These are phyloP conservation scores for Uronychia binucleata DNA, from an alignment of 73 alveolate species.

Conservation along the genomic window DNA sequence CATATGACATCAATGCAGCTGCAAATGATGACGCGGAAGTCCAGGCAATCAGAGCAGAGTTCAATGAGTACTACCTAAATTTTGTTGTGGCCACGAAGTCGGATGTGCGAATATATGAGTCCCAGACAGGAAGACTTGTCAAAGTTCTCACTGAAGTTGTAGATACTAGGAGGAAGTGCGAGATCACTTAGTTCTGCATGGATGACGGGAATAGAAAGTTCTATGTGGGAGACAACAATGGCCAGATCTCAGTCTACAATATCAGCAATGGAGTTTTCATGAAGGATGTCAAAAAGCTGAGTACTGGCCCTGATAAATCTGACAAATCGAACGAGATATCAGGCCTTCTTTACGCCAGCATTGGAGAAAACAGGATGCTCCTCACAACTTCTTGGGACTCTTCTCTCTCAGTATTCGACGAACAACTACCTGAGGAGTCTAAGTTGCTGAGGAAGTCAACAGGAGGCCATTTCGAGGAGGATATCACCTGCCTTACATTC, in stretches of 20 bases:
- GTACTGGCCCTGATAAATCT: constrained; percentile 2
- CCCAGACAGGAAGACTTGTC: constrained; percentile 72
- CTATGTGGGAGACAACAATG: constrained; percentile 74
- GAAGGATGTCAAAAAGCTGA: constrained; percentile 41
- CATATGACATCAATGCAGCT: too few relatives aligned
- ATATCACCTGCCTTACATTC: constrained; percentile 78
- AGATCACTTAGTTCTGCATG: constrained; percentile 69
- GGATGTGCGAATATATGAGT: constrained; percentile 81
- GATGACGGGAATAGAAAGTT: constrained; percentile 79
- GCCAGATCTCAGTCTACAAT: constrained; percentile 50
- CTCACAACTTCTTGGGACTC: constrained; percentile 83
- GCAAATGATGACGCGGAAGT: constrained; percentile 55
- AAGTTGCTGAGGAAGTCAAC: constrained; percentile 59
- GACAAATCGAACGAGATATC: constrained; percentile 26
- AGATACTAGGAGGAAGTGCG: constrained; percentile 72
- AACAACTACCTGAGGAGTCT: constrained; percentile 81
- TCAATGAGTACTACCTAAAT: constrained; percentile 77
- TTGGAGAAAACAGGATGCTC: constrained; percentile 32
- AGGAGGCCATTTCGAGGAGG: constrained; percentile 74
- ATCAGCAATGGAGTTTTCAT: constrained; percentile 61
- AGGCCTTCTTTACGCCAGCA: constrained; percentile 13
- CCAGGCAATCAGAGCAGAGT: constrained; percentile 69
- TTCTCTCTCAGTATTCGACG: constrained; percentile 73
- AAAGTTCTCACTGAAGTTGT: constrained; percentile 73
- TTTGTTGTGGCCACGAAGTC: constrained; percentile 73